Evolutionary conservation across 2,329 filamentous ascomycete species (phyloP), one percentile per base, ranked within the genome.

Genomic region (Leptographium radiaticola): DNA sequence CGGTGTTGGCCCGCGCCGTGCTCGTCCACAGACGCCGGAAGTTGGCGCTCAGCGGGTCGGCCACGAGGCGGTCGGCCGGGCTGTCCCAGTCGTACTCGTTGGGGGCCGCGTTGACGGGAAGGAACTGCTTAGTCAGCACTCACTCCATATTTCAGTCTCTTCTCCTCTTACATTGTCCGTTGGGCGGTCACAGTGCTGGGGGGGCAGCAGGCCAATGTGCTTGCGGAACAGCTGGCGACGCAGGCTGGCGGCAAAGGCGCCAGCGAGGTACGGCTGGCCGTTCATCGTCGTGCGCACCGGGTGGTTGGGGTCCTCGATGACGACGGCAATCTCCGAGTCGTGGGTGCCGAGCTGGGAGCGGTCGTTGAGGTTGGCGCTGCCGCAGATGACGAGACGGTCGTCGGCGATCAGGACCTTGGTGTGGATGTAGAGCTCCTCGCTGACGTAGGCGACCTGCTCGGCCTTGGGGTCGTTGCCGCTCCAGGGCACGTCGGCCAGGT

Each of bases 221-320:
- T 95, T 94, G 62, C 89, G 82, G 80, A 88, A 95, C 57, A 95
- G 78, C 65, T 90, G 81, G 38, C 89, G 80, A 18, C 89, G 85
- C 11, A 95, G 81, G 1, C 83, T 87, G 6, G 87, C 75, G 2
- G 89, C 87, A 64, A 91, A 90, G 53, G 77, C 76, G 7, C 81
- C 82, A 9, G 85, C 89, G 31, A 73, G 75, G 70, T 77, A 94
- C 0, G 80, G 80, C 33, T 76, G 71, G 7, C 87, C 87, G 58
- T 84, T 77, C 88, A 95, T 94, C 56, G 68, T 70, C 15, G 83
- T 84, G 16, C 86, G 79, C 30, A 95, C 72, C 4, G 80, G 72
- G 53, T 60, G 56, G 2, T 81, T 78, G 4, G 80, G 78, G 65
- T 95, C 89, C 67, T 93, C 85, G 62, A 95, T 87, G 56, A 94